Evolutionary conservation across 495 filamentous ascomycete genomes (phyloP).

Genomic region (Penicillium turbatum): DNA sequence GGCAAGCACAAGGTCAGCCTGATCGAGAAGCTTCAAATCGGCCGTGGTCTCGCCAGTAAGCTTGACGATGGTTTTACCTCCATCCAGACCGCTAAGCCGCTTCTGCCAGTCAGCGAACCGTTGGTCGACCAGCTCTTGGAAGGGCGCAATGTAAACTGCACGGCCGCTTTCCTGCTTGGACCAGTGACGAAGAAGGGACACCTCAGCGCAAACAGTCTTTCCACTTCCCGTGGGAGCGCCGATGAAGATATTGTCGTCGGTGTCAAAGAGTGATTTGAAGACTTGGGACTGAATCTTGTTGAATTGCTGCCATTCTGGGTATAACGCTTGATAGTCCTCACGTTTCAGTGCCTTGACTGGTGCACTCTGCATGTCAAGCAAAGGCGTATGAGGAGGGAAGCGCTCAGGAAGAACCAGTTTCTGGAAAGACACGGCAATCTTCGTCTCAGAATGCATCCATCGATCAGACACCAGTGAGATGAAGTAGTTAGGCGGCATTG

Average conservation of each 20-base stretch:
- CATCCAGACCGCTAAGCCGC: slow-evolving; percentile 64
- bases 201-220: slow-evolving; percentile 95
- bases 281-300: slow-evolving; percentile 98
- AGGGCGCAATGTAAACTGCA: slow-evolving; percentile 92
- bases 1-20: slow-evolving; percentile 86
- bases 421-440: slow-evolving; percentile 88
- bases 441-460: slow-evolving; percentile 98
- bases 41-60: slow-evolving; percentile 89
- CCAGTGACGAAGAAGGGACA: slow-evolving; percentile 90
- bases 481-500: slow-evolving; percentile 98
- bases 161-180: slow-evolving; percentile 61
- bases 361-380: slow-evolving; percentile 86
- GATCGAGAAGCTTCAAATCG: slow-evolving; percentile 84
- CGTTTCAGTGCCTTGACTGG: slow-evolving; percentile 84
- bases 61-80: slow-evolving; percentile 90
- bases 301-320: slow-evolving; percentile 82
- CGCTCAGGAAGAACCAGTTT: slow-evolving; percentile 92
- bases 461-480: slow-evolving; percentile 89
- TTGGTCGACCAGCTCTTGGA: slow-evolving; percentile 87
- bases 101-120: slow-evolving; percentile 78
- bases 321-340: slow-evolving; percentile 75
- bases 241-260: slow-evolving; percentile 89
- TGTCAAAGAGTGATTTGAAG: slow-evolving; percentile 85
- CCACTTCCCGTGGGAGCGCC: slow-evolving; percentile 88
- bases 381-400: slow-evolving; percentile 87